Percentiles rank a stretch among this genome's conserved stretches.
Conservation (phyloP, 495 filamentous ascomycete species). For the Lepraria neglecta region DNA sequence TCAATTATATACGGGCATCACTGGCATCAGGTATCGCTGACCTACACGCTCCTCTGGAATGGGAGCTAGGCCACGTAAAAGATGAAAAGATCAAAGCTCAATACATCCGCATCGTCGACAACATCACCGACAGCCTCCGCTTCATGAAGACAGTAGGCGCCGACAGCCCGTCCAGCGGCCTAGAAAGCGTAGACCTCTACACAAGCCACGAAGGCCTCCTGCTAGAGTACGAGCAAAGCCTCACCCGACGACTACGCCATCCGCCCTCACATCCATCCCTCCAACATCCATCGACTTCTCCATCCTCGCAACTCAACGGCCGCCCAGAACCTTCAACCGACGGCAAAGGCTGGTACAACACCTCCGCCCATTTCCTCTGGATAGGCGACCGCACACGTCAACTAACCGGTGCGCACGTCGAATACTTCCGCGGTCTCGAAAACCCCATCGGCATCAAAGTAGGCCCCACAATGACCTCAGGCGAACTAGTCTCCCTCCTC, state of each 20-base stretch:
- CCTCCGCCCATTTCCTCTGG: conserved; percentile 96
- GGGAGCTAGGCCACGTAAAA: conserved; percentile 88
- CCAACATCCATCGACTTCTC: conserved; percentile 16
- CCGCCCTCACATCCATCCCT: conserved; percentile 36
- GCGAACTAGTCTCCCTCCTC: conserved; percentile 69
- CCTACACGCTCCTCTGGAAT: conserved; percentile 87
- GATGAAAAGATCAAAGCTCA: conserved; percentile 73
- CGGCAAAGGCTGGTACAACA: conserved; percentile 65
- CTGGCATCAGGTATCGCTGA: conserved; percentile 87
- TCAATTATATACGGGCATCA: conserved; percentile 84
- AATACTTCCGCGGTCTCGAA: conserved; percentile 92
- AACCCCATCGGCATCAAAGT: conserved; percentile 97
- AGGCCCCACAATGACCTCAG: conserved; percentile 68
- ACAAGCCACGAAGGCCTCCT: conserved; percentile 93
- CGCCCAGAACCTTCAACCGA: conserved; percentile 4
- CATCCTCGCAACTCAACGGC: conserved; percentile 21
- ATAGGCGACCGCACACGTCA: conserved; percentile 95
- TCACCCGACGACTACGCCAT: conserved; percentile 69
- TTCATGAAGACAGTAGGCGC: conserved; percentile 96
- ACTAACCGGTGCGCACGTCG: conserved; percentile 84
- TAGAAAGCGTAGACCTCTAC: conserved; percentile 91
- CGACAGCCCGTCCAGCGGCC: conserved; percentile 66
- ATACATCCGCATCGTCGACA: conserved; percentile 74
- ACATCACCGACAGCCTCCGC: conserved; percentile 81
- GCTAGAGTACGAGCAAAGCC: conserved; percentile 84